Evolutionary conservation across 495 filamentous ascomycete species (phyloP).

Genomic region (Penicillium paxilli): DNA sequence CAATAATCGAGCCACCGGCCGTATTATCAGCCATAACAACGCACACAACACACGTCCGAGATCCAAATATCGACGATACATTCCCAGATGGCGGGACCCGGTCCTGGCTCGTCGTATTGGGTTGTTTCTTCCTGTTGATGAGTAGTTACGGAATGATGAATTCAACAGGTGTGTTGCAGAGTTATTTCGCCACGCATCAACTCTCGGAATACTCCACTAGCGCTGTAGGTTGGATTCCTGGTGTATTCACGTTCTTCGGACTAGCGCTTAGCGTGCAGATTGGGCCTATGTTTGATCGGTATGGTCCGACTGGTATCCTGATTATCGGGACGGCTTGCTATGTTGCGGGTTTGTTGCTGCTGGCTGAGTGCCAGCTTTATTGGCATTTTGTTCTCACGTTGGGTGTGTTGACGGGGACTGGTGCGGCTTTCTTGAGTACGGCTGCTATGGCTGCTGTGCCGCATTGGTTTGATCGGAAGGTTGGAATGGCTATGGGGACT

Average conservation of each 20-base stretch:
- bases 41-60: constrained; percentile 18
- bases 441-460: constrained; percentile 39
- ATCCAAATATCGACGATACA: constrained; percentile 18
- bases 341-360: constrained; percentile 52
- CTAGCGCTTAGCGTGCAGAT: constrained; percentile 63
- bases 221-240: constrained; percentile 66
- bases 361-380: constrained; percentile 53
- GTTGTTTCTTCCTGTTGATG: constrained; percentile 62
- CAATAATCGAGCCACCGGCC: constrained; percentile 22
- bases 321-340: constrained; percentile 52
- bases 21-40: constrained; percentile 20
- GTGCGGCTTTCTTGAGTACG: constrained; percentile 59
- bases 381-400: constrained; percentile 69
- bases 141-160: constrained; percentile 64
- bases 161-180: constrained; percentile 62
- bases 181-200: constrained; percentile 61
- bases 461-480: constrained; percentile 41
- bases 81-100: constrained; percentile 63
- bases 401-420: constrained; percentile 57
- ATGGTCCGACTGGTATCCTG: constrained; percentile 56
- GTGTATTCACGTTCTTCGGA: constrained; percentile 61
- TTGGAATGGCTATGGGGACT: constrained; percentile 38
- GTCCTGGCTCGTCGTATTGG: constrained; percentile 65
- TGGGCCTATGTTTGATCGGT: constrained; percentile 65
- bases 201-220: constrained; percentile 53